Conservation (phyloP, 2,329 filamentous ascomycete genomes). For the Coniosporium tulheliwenetii region DNA sequence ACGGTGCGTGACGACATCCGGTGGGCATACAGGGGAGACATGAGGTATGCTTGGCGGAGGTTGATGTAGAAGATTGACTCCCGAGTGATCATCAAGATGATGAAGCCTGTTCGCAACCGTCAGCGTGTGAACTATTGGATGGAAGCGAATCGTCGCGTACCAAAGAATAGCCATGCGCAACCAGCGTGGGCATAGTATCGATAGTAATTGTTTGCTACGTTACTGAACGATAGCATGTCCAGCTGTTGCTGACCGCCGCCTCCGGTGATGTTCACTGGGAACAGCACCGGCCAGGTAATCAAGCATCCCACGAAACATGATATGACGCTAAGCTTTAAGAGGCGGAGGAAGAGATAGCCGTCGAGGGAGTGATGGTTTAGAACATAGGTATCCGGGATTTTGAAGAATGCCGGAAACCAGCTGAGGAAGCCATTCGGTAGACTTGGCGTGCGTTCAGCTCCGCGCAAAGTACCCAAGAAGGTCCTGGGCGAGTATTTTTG, state of each 20-base stretch:
- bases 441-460: slow-evolving; percentile 24
- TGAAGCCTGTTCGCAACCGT: slow-evolving; percentile 37
- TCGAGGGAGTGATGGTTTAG: slow-evolving; percentile 87
- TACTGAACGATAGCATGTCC: slow-evolving; percentile 64
- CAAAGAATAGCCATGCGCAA: slow-evolving; percentile 68
- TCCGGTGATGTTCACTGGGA: slow-evolving; percentile 80
- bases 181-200: slow-evolving; percentile 72
- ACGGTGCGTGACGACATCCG: slow-evolving; percentile 84
- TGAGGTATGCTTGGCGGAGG: slow-evolving; percentile 77
- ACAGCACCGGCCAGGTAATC: slow-evolving; percentile 78
- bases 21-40: slow-evolving; percentile 69
- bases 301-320: slow-evolving; percentile 71
- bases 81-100: slow-evolving; percentile 75
- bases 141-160: slow-evolving; percentile 11
- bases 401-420: slow-evolving; percentile 33
- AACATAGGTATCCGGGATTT: slow-evolving; percentile 56
- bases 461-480: slow-evolving; percentile 25
- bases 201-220: slow-evolving; percentile 48
- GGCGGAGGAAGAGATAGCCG: slow-evolving; percentile 79
- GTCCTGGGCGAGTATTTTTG: slow-evolving; percentile 29
- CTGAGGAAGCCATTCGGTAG: slow-evolving; percentile 15
- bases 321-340: slow-evolving; percentile 61
- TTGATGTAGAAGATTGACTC: slow-evolving; percentile 90
- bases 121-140: not conserved
- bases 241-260: slow-evolving; percentile 49